Conservation (phyloP, 2,329 filamentous ascomycete genomes). For the Fulvia fulva region DNA sequence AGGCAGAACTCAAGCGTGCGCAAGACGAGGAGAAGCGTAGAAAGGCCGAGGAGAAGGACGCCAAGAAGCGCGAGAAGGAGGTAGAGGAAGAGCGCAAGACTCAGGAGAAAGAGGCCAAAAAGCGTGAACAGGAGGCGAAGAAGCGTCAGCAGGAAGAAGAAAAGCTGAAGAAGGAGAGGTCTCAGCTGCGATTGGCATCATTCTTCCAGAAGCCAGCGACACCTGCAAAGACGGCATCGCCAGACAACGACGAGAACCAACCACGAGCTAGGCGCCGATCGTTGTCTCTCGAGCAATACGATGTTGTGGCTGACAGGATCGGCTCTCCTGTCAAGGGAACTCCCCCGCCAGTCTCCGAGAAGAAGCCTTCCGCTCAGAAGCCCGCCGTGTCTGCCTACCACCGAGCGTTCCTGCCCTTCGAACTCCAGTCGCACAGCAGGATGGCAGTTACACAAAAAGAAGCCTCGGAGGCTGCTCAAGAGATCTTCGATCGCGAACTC, state of each 20-base stretch:
- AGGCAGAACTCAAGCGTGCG: slow-evolving; percentile 38
- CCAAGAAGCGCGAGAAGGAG: slow-evolving; percentile 32
- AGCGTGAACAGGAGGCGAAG: slow-evolving; percentile 29
- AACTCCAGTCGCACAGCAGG: slow-evolving; percentile 67
- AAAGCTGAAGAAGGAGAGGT: slow-evolving; percentile 31
- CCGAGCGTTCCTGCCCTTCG: slow-evolving; percentile 76
- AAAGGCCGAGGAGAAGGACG: slow-evolving; percentile 29
- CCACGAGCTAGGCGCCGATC: slow-evolving; percentile 35
- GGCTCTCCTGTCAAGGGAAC: slow-evolving; percentile 26
- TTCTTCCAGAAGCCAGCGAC: slow-evolving; percentile 43
- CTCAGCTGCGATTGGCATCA: slow-evolving; percentile 38
- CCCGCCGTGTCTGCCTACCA: slow-evolving; percentile 42
- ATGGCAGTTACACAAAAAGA: slow-evolving; percentile 52
- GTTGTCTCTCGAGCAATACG: slow-evolving; percentile 32
- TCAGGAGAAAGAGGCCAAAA: slow-evolving; percentile 36
- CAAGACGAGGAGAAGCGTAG: slow-evolving; percentile 35
- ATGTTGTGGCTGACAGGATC: slow-evolving; percentile 26
- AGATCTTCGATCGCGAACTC: slow-evolving; percentile 29
- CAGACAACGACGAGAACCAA: slow-evolving; percentile 11
- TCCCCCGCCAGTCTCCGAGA: slow-evolving; percentile 12
- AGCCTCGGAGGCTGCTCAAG: slow-evolving; percentile 24
- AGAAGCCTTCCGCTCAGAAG: slow-evolving; percentile 23
- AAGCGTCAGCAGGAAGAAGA: slow-evolving; percentile 31
- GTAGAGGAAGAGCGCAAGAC: slow-evolving; percentile 43
- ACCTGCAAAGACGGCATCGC: slow-evolving; percentile 23